Evolutionary conservation across 495 filamentous ascomycete species (phyloP).

Genomic region (Parmelia sp.): DNA sequence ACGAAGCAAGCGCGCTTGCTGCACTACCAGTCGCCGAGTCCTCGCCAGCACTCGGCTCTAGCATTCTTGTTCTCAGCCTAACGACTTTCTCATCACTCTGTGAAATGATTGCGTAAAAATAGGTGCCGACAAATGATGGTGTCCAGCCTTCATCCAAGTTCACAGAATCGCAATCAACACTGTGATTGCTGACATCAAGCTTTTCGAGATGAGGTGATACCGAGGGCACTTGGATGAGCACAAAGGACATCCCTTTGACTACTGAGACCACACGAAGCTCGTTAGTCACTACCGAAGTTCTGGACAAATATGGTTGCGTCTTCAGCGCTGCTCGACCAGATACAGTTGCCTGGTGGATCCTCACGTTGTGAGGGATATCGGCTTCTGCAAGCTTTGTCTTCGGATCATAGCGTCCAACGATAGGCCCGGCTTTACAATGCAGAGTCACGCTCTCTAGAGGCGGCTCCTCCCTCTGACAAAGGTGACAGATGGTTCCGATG

Average conservation of each 20-base stretch:
- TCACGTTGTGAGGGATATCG: conserved; percentile 55
- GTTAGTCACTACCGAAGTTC: conserved; percentile 7
- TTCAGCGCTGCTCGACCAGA: conserved; percentile 25
- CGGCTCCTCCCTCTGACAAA: conserved; percentile 32
- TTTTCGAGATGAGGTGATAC: conserved; percentile 29
- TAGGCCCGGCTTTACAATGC: conserved; percentile 53
- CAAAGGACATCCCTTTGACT: conserved; percentile 64
- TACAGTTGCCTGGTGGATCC: conserved; percentile 43
- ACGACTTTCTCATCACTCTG: conserved; percentile 24
- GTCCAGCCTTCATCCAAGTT: conserved; percentile 54
- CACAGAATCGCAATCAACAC: conserved; percentile 15
- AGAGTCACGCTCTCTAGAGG: conserved; percentile 33
- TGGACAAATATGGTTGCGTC: conserved; percentile 27
- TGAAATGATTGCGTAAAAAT: conserved; percentile 47
- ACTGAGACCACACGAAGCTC: conserved; percentile 52
- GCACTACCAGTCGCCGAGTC: conserved; percentile 67
- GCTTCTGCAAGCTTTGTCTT: conserved; percentile 37
- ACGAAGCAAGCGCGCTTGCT: conserved; percentile 49
- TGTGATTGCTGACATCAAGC: conserved; percentile 16
- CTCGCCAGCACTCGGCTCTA: conserved; percentile 46
- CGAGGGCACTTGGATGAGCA: conserved; percentile 46
- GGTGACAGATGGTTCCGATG: conserved; percentile 53
- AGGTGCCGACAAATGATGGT: conserved; percentile 44
- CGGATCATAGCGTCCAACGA: conserved; percentile 37
- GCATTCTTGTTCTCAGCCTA: conserved; percentile 47